phyloP scores from a whole-genome alignment of 2,329 filamentous ascomycete species.

The Fusarium globosum region DNA sequence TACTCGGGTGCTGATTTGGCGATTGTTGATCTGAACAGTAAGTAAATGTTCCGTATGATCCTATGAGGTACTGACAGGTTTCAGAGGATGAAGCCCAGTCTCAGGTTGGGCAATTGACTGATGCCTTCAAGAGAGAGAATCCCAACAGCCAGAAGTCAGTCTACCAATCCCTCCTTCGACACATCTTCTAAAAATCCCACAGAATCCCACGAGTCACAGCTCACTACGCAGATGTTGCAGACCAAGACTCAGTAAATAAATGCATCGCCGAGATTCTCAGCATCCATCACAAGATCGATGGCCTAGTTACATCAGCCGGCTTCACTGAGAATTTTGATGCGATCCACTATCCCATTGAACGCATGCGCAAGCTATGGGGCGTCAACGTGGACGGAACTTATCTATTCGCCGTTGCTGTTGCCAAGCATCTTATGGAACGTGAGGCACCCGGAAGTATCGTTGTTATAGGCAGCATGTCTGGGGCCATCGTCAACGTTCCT shows the following conservation, averaged over 20 bases:
- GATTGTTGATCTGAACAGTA: slow-evolving; percentile 93
- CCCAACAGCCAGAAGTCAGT: slow-evolving; percentile 74
- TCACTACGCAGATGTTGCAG: slow-evolving; percentile 90
- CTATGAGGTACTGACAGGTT: slow-evolving; percentile 1
- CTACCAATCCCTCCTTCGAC: rapidly evolving
- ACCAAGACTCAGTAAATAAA: slow-evolving; percentile 78
- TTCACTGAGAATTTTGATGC: slow-evolving; percentile 97
- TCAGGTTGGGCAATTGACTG: slow-evolving; percentile 77
- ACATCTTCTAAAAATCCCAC: not conserved
- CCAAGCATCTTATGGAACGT: slow-evolving; percentile 87
- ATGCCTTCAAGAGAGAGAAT: slow-evolving; percentile 81
- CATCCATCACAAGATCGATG: slow-evolving; percentile 82
- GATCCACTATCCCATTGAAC: slow-evolving; percentile 87
- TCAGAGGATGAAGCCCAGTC: slow-evolving; percentile 83
- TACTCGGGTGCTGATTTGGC: slow-evolving; percentile 88
- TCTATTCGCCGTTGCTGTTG: slow-evolving; percentile 83
- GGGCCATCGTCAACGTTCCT: slow-evolving; percentile 91
- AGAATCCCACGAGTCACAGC: slow-evolving; percentile 86
- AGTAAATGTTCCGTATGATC: slow-evolving; percentile 47
- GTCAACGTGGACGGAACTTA: slow-evolving; percentile 95
- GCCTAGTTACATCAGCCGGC: slow-evolving; percentile 93
- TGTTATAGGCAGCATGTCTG: slow-evolving; percentile 95
- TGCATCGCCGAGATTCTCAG: slow-evolving; percentile 70
- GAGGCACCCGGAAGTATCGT: slow-evolving; percentile 85
- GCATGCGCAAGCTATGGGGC: slow-evolving; percentile 90